Evolutionary conservation across 2,329 filamentous ascomycete genomes (phyloP), one percentile per base, ranked within the genome.

Genomic region (Aureobasidium sp.): DNA sequence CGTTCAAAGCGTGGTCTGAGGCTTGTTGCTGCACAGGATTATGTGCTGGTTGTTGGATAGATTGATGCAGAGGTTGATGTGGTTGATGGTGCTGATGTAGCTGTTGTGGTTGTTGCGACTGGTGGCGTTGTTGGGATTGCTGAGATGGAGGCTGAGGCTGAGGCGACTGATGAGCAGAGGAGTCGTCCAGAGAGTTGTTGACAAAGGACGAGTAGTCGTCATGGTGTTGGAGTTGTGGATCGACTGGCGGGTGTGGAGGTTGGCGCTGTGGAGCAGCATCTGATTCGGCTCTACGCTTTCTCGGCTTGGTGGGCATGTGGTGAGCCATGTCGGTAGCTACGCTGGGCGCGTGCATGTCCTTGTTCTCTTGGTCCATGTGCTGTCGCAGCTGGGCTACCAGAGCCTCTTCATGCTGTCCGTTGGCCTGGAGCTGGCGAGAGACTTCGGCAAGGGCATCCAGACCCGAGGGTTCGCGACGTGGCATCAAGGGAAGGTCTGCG

Each of bases 381-480:
- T 65, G 61, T 22, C 60, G 61, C 11, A 65, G 48, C 31, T 65
- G 63, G 42, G 60, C 60, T 31, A 56, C 49, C 48, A 61, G 49
- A 22, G 60, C 45, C 53, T 65, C 63, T 58, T 65, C 63, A 27
- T 61, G 39, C 33, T 61, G 39, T 42, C 63, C 61, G 49, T 63
- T 61, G 15, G 60, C 60, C 42, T 61, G 60, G 31, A 61, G 77
- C 84, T 90, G 89, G 56, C 90, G 83, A 54, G 91, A 95, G 0
- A 92, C 91, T 74, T 96, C 91, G 35, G 91, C 91, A 24, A 96
- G 80, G 5, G 91, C 91, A 71, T 95, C 90, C 40, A 96, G 79
- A 1, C 90, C 89, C 64, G 90, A 91, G 6, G 64, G 64, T 17
- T 65, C 64, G 19, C 64, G 50, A 7, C 63, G 61, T 37, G 61